phyloP scores from a whole-genome alignment of 768 basidiomycete genomes.

The Kwoniella pini region DNA sequence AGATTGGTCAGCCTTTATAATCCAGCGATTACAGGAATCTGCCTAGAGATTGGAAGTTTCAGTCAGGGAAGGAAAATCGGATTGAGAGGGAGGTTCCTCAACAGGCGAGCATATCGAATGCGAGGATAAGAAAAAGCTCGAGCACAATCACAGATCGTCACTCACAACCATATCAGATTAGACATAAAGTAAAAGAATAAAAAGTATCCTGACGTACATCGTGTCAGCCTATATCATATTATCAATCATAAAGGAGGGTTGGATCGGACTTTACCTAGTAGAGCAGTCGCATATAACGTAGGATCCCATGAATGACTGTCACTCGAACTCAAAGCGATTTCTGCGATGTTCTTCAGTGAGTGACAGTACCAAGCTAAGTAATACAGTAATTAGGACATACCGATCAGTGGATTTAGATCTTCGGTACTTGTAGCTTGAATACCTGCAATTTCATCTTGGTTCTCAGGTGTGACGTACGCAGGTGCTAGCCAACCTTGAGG shows the following conservation, averaged over 20 bases:
- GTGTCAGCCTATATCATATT: neutral
- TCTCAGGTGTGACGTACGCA: slow-evolving; percentile 36
- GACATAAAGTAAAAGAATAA: slow-evolving; percentile 26
- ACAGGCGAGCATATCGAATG: too few relatives aligned
- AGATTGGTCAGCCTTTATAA: too few relatives aligned
- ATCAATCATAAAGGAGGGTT: neutral
- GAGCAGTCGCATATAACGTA: slow-evolving; percentile 32
- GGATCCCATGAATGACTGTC: slow-evolving; percentile 39
- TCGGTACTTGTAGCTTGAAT: slow-evolving; percentile 15
- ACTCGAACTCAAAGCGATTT: slow-evolving; percentile 29
- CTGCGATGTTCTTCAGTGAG: neutral
- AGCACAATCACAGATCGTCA: too few relatives aligned
- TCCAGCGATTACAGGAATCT: too few relatives aligned
- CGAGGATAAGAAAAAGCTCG: too few relatives aligned
- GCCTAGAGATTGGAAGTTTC: too few relatives aligned
- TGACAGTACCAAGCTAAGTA: neutral
- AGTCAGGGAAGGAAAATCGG: too few relatives aligned
- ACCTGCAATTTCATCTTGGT: slow-evolving; percentile 19
- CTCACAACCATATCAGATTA: slow-evolving; percentile 23
- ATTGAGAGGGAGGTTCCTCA: too few relatives aligned
- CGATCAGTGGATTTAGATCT: slow-evolving; percentile 23
- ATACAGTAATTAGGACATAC: slow-evolving; percentile 10
- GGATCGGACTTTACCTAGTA: slow-evolving; percentile 20
- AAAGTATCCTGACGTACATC: slow-evolving; percentile 18
- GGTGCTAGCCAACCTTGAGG: slow-evolving; percentile 31